These are phyloP conservation scores for Diaporthe velutina DNA, from an alignment of 2,329 filamentous ascomycete species.

Conservation along the genomic window DNA sequence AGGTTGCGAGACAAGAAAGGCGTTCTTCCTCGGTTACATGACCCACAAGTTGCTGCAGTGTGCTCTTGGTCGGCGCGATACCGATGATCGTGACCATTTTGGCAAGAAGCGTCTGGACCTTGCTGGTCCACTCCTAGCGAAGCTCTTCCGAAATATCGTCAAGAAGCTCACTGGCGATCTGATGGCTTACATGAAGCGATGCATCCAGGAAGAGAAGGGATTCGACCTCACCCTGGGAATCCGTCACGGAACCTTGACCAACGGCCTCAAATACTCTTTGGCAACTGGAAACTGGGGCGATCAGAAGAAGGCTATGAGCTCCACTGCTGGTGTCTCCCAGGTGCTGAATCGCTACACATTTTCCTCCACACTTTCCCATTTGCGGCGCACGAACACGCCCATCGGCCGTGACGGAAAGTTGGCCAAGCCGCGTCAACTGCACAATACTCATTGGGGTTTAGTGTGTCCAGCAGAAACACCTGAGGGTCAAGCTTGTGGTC, in stretches of 20 bases:
- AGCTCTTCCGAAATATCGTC: conserved; percentile 93
- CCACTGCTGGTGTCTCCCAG: conserved; percentile 97
- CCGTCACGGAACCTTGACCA: conserved; percentile 91
- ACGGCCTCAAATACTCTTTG: conserved; percentile 95
- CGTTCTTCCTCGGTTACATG: conserved; percentile 99
- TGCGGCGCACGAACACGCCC: conserved; percentile 96
- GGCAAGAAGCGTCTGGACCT: conserved; percentile 98
- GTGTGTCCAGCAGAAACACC: conserved; percentile 98
- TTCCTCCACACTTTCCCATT: conserved; percentile 94
- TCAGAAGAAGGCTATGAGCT: conserved; percentile 96
- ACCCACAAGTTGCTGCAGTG: conserved; percentile 95
- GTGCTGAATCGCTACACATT: conserved; percentile 99
- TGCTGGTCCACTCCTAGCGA: conserved; percentile 93
- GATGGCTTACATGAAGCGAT: conserved; percentile 90
- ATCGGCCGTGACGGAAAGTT: conserved; percentile 98
- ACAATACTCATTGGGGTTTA: conserved; percentile 98
- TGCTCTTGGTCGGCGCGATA: conserved; percentile 90
- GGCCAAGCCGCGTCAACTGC: conserved; percentile 95
- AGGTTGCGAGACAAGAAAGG: conserved; percentile 94
- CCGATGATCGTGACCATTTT: conserved; percentile 98
- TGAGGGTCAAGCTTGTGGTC: conserved; percentile 96
- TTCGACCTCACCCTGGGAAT: conserved; percentile 93
- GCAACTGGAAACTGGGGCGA: conserved; percentile 99
- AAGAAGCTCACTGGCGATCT: conserved; percentile 92
- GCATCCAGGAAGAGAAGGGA: conserved; percentile 88